Base-by-base conservation (phyloP, 1,284 basidiomycete species). In the Takashimella tepidaria region DNA sequence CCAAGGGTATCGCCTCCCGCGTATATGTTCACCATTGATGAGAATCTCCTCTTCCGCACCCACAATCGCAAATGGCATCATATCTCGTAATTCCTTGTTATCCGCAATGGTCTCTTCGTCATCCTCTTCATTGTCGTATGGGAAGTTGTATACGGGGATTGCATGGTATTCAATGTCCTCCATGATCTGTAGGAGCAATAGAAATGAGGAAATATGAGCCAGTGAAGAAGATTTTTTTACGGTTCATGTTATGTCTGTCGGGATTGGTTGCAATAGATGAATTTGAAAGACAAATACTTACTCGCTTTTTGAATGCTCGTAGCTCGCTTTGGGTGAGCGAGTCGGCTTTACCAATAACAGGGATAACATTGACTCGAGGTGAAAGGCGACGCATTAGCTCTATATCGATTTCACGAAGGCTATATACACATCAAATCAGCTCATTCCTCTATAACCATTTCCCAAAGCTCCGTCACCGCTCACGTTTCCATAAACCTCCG, bases 111-210 rank as follows among this genome's bases (percentile, higher is more conserved):
- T 98, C 69, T 98, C 96, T 72, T 98, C 93, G 72, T 99, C 96
- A 69, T 99, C 91, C 78, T 98, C 96, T 76, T 98, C 96, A 21
- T 92, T 87, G 66, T 98, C 96, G 75, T 96, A 98, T 0, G 96
- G 96, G 83, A 98, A 98, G 80, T 98, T 98, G 82, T 98, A 99
- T 45, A 98, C 88, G 5, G 96, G 95, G 65, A 99, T 98, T 62
- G 88, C 87, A 73, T 98, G 98, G 80, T 98, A 84, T 72, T 98
- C 95, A 64, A 99, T 98, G 74, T 99, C 95, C 78, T 98, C 93
- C 92, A 98, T 98, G 70, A 98, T 86, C 89, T 93, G 63, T 22
- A 45, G n/a, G n/a, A n/a, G n/a, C n/a, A n/a, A n/a, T n/a, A n/a
- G 43, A 42, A 20, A 21, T 27, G 5, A 60, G 42, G 12, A 13